phyloP scores from a whole-genome alignment of 202 grass and related monocot genomes.

The Musa balbisiana region DNA sequence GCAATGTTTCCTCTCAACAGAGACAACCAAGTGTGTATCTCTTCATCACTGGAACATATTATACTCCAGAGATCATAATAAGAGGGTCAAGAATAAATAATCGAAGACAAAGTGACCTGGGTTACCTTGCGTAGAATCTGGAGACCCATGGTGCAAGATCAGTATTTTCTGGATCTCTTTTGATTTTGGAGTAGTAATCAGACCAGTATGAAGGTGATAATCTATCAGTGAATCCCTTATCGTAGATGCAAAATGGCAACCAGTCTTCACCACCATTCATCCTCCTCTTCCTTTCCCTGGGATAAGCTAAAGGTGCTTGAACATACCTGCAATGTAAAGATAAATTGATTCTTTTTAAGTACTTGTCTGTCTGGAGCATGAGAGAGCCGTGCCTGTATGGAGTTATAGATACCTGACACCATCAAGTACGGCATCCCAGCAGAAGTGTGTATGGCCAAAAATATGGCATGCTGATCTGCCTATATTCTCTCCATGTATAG shows the following conservation, averaged over 20 bases:
- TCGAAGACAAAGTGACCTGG: background rate
- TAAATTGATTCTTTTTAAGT: background rate
- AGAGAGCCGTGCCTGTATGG: background rate
- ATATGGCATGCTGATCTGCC: conserved; percentile 59
- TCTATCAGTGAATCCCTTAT: conserved; percentile 56
- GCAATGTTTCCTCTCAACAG: no score
- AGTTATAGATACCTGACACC: conserved; percentile 58
- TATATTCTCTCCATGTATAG: conserved; percentile 45
- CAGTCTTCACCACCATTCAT: conserved; percentile 62
- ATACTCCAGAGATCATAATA: no score
- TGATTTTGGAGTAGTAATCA: conserved; percentile 70
- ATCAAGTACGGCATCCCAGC: conserved; percentile 74
- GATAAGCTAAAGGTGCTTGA: conserved; percentile 87
- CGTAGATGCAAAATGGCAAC: conserved; percentile 90
- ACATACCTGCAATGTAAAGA: conserved; percentile 45
- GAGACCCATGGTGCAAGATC: conserved; percentile 87
- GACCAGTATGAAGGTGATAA: conserved; percentile 76
- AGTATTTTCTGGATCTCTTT: conserved; percentile 79
- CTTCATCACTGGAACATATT: no score
- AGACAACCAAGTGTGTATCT: no score
- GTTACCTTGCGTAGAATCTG: conserved; percentile 63
- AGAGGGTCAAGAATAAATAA: no score
- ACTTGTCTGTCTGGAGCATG: background rate
- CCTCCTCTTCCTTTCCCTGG: conserved; percentile 64
- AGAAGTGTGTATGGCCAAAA: conserved; percentile 96